Percentiles rank a stretch among this genome's conserved stretches.
Conservation (phyloP, 495 filamentous ascomycete genomes). For the Choiromyces venosus region DNA sequence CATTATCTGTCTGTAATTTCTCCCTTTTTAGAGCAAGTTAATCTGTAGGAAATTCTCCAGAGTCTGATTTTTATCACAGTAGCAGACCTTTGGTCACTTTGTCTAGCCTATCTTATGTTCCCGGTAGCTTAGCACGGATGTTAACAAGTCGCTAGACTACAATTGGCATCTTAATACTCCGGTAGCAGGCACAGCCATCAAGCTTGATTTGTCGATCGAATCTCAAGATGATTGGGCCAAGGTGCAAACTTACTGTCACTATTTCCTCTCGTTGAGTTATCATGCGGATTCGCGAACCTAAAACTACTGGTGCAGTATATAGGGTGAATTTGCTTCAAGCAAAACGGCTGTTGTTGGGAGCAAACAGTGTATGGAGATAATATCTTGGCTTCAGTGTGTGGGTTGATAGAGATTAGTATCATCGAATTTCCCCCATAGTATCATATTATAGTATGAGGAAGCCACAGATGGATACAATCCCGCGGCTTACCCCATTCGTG, state of each 20-base stretch:
- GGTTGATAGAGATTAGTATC: background rate
- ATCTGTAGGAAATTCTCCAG: background rate
- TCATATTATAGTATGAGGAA: background rate
- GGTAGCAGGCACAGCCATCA: background rate
- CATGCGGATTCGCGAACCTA: background rate
- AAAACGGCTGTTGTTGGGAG: background rate
- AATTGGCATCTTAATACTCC: background rate
- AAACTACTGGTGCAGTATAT: too few species aligned
- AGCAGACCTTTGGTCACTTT: background rate
- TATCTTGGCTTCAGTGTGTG: too few species aligned
- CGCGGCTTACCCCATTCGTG: background rate
- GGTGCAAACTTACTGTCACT: background rate
- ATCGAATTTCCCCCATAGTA: background rate
- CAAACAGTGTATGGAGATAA: too few species aligned
- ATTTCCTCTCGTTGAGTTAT: background rate
- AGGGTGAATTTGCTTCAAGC: too few species aligned
- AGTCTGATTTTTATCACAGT: background rate
- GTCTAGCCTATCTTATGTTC: background rate
- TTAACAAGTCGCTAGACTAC: too few species aligned
- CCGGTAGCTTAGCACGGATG: background rate
- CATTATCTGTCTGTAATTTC: background rate
- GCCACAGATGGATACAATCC: too few species aligned
- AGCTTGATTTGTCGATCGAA: background rate
- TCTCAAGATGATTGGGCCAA: background rate
- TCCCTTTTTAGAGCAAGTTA: background rate